Conservation (phyloP, 768 basidiomycete species). For the Cyclocybe aegerita region DNA sequence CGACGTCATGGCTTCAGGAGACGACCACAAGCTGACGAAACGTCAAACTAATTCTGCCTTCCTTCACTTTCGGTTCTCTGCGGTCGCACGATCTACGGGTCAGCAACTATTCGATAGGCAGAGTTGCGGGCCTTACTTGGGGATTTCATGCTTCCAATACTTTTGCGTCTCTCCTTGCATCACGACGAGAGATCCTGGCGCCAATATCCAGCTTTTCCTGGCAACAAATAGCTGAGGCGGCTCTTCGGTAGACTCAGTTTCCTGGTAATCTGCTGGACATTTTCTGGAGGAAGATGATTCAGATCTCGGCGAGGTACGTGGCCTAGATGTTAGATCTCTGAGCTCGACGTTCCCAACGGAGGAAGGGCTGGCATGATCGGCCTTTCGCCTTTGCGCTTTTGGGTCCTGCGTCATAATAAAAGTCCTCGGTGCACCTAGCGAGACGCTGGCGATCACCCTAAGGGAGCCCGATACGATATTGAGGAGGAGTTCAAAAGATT, state of each 20-base stretch:
- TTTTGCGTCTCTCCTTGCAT: conserved; percentile 32
- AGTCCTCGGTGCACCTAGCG: conserved; percentile 26
- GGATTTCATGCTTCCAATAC: conserved; percentile 33
- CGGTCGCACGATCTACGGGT: not conserved
- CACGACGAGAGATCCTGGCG: conserved; percentile 25
- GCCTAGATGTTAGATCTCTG: conserved; percentile 1
- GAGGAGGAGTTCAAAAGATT: not conserved
- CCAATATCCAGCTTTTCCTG: conserved; percentile 23
- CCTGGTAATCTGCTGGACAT: not conserved
- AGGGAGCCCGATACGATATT: not conserved
- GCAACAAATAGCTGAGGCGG: not conserved
- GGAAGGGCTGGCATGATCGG: not conserved
- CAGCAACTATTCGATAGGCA: not conserved
- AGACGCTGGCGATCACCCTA: conserved; percentile 31
- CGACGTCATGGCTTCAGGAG: not conserved
- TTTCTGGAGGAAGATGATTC: no score
- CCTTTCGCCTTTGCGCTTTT: not conserved
- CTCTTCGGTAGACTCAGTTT: not conserved
- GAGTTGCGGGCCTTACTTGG: conserved; percentile 20
- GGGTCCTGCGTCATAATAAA: conserved; percentile 28
- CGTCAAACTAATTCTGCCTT: conserved; percentile 30
- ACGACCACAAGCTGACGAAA: conserved; percentile 23
- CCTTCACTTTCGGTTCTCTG: conserved; percentile 27
- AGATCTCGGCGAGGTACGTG: no score
- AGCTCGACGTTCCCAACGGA: not conserved